These are phyloP conservation scores for Colletotrichum incanum DNA, from an alignment of 2,329 filamentous ascomycete species.

Conservation along the genomic window DNA sequence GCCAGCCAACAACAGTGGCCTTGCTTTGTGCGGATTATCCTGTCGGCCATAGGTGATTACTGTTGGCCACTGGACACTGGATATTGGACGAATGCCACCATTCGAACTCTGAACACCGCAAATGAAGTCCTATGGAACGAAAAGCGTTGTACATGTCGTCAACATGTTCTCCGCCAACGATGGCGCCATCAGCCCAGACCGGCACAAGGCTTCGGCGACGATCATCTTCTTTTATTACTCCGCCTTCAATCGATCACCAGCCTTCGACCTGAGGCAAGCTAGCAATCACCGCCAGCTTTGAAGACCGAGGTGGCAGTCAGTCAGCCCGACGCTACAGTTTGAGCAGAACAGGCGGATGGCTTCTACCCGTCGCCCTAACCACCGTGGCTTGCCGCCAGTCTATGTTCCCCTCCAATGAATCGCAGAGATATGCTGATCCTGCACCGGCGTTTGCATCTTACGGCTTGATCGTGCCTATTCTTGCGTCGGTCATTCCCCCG, in stretches of 20 bases:
- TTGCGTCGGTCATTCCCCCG: slow-evolving; percentile 12
- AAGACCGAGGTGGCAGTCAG: slow-evolving; percentile 9
- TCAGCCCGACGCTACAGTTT: slow-evolving; percentile 26
- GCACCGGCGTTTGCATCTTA: slow-evolving; percentile 19
- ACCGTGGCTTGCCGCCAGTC: slow-evolving; percentile 34
- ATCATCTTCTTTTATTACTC: background rate
- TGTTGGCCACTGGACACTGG: background rate
- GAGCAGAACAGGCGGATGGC: slow-evolving; percentile 32
- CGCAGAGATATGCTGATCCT: slow-evolving; percentile 23
- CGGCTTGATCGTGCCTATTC: slow-evolving; percentile 18
- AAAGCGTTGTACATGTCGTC: background rate
- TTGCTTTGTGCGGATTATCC: slow-evolving; percentile 3
- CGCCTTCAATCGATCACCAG: slow-evolving; percentile 10
- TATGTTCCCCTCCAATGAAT: background rate
- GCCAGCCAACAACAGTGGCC: background rate
- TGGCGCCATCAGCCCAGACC: background rate
- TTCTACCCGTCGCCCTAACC: slow-evolving; percentile 33
- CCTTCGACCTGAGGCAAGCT: slow-evolving; percentile 19
- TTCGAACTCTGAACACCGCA: background rate
- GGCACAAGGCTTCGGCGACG: slow-evolving; percentile 1
- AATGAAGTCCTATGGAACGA: background rate
- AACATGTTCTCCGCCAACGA: background rate
- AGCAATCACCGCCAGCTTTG: slow-evolving; percentile 8
- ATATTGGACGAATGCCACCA: slow-evolving; percentile 6
- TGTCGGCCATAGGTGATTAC: background rate